Evolutionary conservation across 176 grass and related monocot genomes (phyloP).

Genomic region (Microstegium vimineum): DNA sequence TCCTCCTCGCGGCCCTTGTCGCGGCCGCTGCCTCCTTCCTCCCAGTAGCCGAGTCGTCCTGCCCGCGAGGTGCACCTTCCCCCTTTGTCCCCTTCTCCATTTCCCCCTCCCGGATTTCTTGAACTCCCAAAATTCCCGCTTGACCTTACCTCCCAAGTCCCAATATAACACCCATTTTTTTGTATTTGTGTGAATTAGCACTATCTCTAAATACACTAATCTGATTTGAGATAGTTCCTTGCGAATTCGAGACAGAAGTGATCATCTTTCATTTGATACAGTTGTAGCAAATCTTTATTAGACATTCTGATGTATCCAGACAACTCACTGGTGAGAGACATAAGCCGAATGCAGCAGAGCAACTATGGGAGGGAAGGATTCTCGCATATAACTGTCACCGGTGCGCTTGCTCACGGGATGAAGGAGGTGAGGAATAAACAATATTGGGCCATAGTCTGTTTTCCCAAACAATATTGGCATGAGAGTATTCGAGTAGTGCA

Average conservation of each 20-base stretch:
- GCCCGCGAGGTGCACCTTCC: constrained; percentile 30
- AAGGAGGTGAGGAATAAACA: constrained; percentile 66
- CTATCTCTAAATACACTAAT: neutral
- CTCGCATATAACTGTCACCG: constrained; percentile 64
- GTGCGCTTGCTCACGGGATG: constrained; percentile 73
- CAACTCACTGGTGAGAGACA: constrained; percentile 64
- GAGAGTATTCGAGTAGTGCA: neutral
- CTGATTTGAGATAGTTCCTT: neutral
- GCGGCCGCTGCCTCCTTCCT: neutral
- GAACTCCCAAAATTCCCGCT: neutral
- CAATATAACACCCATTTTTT: neutral
- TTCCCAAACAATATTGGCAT: no score
- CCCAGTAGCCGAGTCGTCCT: constrained; percentile 20
- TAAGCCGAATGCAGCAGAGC: constrained; percentile 58
- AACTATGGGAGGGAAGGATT: constrained; percentile 67
- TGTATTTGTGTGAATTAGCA: neutral
- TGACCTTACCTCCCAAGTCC: neutral
- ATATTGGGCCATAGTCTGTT: neutral
- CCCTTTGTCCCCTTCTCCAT: neutral
- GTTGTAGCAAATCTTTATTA: neutral
- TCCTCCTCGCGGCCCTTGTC: neutral
- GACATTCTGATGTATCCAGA: constrained; percentile 36
- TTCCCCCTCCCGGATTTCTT: neutral
- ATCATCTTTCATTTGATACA: neutral
- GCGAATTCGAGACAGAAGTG: neutral